phyloP scores from a whole-genome alignment of 2,329 filamentous ascomycete genomes.

The Bipolaris zeicola region DNA sequence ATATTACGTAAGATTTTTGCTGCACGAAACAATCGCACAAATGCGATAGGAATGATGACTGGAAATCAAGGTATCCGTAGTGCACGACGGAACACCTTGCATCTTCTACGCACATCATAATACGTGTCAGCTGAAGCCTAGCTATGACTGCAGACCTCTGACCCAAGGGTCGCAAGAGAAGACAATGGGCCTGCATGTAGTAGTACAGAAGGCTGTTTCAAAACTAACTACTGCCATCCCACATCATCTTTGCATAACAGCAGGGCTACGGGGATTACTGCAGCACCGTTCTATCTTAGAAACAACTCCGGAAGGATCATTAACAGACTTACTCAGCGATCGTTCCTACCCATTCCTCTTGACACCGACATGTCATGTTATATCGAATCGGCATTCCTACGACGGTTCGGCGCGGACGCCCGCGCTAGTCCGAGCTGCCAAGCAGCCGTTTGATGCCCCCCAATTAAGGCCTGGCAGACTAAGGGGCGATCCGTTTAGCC shows the following conservation, averaged over 20 bases:
- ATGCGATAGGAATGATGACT: too few relatives aligned
- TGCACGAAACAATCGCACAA: too few relatives aligned
- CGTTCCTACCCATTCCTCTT: background rate
- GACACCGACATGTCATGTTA: background rate
- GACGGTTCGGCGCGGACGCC: constrained; percentile 9
- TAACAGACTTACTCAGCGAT: background rate
- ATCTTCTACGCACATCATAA: too few relatives aligned
- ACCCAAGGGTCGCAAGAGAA: background rate
- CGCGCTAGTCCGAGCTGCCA: constrained; percentile 7
- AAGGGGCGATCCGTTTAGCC: constrained; percentile 12
- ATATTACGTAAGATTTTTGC: too few relatives aligned
- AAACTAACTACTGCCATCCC: background rate
- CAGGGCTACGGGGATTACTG: background rate
- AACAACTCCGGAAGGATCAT: background rate
- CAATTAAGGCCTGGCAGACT: constrained; percentile 5
- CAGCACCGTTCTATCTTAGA: background rate
- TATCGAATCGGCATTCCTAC: background rate
- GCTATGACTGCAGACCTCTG: too few relatives aligned
- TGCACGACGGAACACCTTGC: too few relatives aligned
- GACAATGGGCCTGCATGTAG: background rate
- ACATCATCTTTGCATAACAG: background rate
- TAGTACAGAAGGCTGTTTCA: background rate
- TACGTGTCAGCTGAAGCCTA: too few relatives aligned
- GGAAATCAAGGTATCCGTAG: too few relatives aligned
- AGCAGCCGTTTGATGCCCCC: constrained; percentile 11